phyloP scores from a whole-genome alignment of 257 asterid genomes.

The Pogostemon cablin region DNA sequence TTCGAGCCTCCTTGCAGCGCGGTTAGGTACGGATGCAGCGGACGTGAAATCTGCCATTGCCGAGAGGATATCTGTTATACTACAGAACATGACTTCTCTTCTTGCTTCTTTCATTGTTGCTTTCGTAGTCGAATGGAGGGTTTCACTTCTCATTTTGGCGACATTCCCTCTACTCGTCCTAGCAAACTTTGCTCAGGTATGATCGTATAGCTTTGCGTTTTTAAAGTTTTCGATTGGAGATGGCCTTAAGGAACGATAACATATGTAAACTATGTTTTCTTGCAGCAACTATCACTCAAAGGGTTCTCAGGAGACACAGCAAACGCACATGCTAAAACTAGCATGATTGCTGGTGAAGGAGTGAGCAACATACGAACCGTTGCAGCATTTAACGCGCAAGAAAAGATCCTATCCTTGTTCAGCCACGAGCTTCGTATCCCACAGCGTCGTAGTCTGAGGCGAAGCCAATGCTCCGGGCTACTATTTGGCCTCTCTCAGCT shows the following conservation, averaged over 20 bases:
- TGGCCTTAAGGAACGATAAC: too few relatives aligned
- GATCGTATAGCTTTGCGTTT: too few relatives aligned
- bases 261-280: background rate
- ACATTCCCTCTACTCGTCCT: slow-evolving; percentile 93
- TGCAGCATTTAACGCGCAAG: slow-evolving; percentile 91
- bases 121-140: slow-evolving; percentile 93
- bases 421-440: slow-evolving; percentile 70
- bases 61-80: slow-evolving; percentile 87
- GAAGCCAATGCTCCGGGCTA: slow-evolving; percentile 73
- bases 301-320: slow-evolving; percentile 98
- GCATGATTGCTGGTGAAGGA: slow-evolving; percentile 97
- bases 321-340: slow-evolving; percentile 87
- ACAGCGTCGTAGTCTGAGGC: slow-evolving; percentile 57
- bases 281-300: slow-evolving; percentile 85
- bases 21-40: slow-evolving; percentile 85
- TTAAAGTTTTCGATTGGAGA: too few relatives aligned
- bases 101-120: slow-evolving; percentile 94
- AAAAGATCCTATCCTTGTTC: slow-evolving; percentile 65
- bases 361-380: slow-evolving; percentile 96
- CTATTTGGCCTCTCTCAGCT: slow-evolving; percentile 91
- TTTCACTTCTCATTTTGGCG: slow-evolving; percentile 76
- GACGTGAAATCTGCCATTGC: slow-evolving; percentile 94
- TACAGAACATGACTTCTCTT: slow-evolving; percentile 95
- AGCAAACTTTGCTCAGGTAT: slow-evolving; percentile 96
- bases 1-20: slow-evolving; percentile 81